A percentile compares a stretch with the other conserved stretches of the same genome.
These are phyloP conservation scores for Saxophila tyrrhenica DNA, from an alignment of 495 filamentous ascomycete genomes.

Conservation along the genomic window DNA sequence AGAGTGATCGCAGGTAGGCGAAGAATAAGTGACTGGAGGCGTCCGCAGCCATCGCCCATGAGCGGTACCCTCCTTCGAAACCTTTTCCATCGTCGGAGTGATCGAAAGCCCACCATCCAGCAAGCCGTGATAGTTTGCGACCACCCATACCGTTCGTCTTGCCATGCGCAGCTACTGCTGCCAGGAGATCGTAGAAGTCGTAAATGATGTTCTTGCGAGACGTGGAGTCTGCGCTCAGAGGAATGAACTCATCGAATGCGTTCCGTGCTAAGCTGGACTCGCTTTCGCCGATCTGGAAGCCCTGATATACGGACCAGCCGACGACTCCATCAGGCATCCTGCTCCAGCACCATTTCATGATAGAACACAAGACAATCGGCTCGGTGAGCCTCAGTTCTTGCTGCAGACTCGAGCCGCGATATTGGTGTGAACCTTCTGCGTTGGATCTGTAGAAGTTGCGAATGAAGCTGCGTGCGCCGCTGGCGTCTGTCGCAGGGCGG, in stretches of 20 bases:
- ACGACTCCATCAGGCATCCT: slow-evolving; percentile 85
- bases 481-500: slow-evolving; percentile 81
- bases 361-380: slow-evolving; percentile 87
- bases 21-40: slow-evolving; percentile 96
- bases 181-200: slow-evolving; percentile 90
- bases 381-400: slow-evolving; percentile 90
- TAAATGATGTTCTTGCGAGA: slow-evolving; percentile 81
- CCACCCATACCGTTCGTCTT: slow-evolving; percentile 91
- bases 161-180: slow-evolving; percentile 69
- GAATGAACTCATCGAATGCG: slow-evolving; percentile 92
- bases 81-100: slow-evolving; percentile 72
- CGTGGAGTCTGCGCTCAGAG: slow-evolving; percentile 82
- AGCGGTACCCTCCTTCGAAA: slow-evolving; percentile 90
- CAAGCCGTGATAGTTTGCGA: slow-evolving; percentile 85
- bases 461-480: slow-evolving; percentile 80
- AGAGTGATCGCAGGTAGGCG: slow-evolving; percentile 82
- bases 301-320: slow-evolving; percentile 91
- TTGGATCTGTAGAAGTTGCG: slow-evolving; percentile 74
- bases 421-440: slow-evolving; percentile 24
- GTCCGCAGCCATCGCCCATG: slow-evolving; percentile 82
- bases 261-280: slow-evolving; percentile 88
- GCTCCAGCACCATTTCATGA: slow-evolving; percentile 98
- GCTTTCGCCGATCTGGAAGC: slow-evolving; percentile 89
- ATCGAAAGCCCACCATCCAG: slow-evolving; percentile 98
- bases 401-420: slow-evolving; percentile 53